Base-by-base conservation (phyloP, 2,329 filamentous ascomycete species). In the Aspergillus clavatus region DNA sequence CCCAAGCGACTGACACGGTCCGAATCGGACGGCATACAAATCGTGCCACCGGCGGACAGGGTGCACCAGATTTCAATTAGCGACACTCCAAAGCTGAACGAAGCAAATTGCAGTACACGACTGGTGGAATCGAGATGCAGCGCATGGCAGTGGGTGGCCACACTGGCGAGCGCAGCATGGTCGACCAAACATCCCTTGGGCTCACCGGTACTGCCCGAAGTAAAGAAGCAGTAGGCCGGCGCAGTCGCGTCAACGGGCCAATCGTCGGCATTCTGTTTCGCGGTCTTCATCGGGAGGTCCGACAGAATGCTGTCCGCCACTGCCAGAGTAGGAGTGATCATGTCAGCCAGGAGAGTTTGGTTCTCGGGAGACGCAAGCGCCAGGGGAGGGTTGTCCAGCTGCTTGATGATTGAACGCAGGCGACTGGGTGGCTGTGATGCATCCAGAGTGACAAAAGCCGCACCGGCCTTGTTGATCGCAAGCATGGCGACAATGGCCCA, bases 141-240 rank as follows among this genome's bases (percentile, higher is more conserved):
- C 7, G 38, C 21, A n/a, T 28, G 4, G 14, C 28, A 35, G 12
- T 46, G 44, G 24, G 16, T 21, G 6, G 39, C 22, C 7, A 46
- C 23, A 24, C 31, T 31, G 23, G 44, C 38, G n/a, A 46, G 33
- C 4, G 31, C 44, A 2, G 7, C 39, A 12, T 42, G 38, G n/a
- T 40, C 35, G 5, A 46, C 39, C 11, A 46, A 6, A 26, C 44
- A 46, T 16, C 44, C 44, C 29, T 46, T 46, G 8, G 44, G 44
- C 18, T 38, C 37, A 5, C 44, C 44, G 0, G 44, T 46, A 22
- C 44, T 46, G 7, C 44, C 44, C 3, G 44, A 46, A 11, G 44
- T 46, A 24, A 46, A 46, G 3, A 46, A 27, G 6, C 27, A 23
- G 23, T 46, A 46, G 5, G 39, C 39, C n/a, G 44, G 42, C 10